Evolutionary conservation across 768 basidiomycete species (phyloP), one percentile per base, ranked within the genome.

Genomic region (Tulasnella sp.): DNA sequence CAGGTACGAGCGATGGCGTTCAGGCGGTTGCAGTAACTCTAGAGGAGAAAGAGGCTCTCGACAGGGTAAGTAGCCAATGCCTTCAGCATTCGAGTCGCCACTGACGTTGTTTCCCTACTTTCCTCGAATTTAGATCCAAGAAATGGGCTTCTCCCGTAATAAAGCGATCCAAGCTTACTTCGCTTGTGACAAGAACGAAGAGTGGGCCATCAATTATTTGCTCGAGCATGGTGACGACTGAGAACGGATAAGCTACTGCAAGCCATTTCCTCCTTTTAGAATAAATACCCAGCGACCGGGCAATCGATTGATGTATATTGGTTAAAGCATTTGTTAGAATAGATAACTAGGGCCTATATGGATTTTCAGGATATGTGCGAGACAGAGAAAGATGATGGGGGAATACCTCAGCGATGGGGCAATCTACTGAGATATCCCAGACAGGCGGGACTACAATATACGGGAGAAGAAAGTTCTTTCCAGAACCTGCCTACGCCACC

Each of bases 141-240:
- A 88, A 0, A 91, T 99, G 73, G 97, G 98, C 0, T 99, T 99
- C 86, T 86, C 94, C 24, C 90, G 95, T 64, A 89, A 96, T 69
- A 87, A 88, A 0, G 97, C 89, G 24, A 87, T 97, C 54, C 91
- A 98, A 86, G 98, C 98, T 0, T 99, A 94, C 86, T 91, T 97
- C 85, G 94, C 92, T 1, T 98, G 97, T 86, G 98, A 96, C 85
- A 96, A 95, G 90, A 96, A 99, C 84, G 98, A 99, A 87, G 96
- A 98, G 84, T 87, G 96, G 28, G 96, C 98, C 12, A 97, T 98
- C 20, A 98, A 98, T 84, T 97, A 93, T 83, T 86, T 98, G 83
- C 97, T 98, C 82, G 96, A 97, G 83, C 84, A 87, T 78, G 88
- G 88, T 46, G 83, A 80, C 37, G 37, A 37, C 37, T 60, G 58